A percentile compares a stretch with the other conserved stretches of the same genome.
Conservation (phyloP, 106 monocot genomes). For the Alisma plantagoaquatica region DNA sequence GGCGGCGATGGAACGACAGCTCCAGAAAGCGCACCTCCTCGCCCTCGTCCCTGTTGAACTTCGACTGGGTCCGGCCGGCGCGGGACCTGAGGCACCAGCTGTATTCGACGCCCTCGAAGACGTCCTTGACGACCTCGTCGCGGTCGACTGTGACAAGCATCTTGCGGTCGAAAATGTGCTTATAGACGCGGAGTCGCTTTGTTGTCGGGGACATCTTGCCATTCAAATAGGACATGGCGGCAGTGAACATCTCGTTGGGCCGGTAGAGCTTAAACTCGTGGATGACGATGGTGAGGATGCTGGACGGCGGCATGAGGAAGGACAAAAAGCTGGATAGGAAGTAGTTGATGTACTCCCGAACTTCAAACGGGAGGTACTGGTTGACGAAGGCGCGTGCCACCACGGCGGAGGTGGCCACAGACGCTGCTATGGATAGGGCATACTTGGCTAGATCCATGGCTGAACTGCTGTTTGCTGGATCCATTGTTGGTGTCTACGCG, state of each 20-base stretch:
- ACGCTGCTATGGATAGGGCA: conserved; percentile 1
- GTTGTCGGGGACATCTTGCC: conserved; percentile 29
- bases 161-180: not conserved
- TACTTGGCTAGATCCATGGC: not conserved
- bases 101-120: conserved; percentile 14
- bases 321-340: not conserved
- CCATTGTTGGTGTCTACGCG: not conserved
- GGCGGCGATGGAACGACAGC: conserved; percentile 8
- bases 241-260: conserved; percentile 47
- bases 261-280: conserved; percentile 13
- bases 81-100: conserved; percentile 4
- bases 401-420: conserved; percentile 4
- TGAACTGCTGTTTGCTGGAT: not conserved
- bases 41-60: not conserved
- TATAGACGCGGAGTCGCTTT: not conserved
- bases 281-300: conserved; percentile 10
- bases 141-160: not conserved
- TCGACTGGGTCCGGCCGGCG: not conserved
- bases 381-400: conserved; percentile 1
- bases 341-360: conserved; percentile 9
- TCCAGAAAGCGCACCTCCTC: not conserved
- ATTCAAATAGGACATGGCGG: conserved; percentile 30
- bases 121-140: conserved; percentile 5
- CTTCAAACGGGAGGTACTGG: conserved; percentile 5
- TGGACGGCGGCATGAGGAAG: not conserved